Conservation (phyloP, 345 rosid genomes). For the Eucalyptus fibrosa region DNA sequence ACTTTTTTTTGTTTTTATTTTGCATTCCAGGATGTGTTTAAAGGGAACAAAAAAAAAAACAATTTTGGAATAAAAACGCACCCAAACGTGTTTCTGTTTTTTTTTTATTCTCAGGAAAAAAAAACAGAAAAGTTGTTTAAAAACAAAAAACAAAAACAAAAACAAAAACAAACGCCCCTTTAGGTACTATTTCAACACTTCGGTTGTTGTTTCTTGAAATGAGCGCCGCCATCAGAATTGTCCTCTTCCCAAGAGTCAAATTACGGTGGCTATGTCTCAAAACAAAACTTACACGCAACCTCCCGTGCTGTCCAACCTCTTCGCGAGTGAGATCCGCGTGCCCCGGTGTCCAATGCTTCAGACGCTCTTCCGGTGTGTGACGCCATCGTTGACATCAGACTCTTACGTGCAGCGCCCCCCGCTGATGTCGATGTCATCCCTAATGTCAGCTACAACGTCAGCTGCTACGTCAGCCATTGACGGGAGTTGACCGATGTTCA, state of each 20-base stretch:
- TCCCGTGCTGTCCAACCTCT: neutral
- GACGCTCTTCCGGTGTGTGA: neutral
- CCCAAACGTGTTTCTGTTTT: too few species aligned
- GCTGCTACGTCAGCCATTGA: neutral
- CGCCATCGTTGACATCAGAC: neutral
- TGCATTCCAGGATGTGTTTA: too few species aligned
- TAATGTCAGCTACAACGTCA: neutral
- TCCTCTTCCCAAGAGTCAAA: neutral
- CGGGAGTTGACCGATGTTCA: neutral
- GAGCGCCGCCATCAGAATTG: neutral
- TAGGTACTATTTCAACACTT: too few species aligned
- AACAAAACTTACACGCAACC: neutral
- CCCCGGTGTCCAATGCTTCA: neutral
- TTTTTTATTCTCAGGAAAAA: too few species aligned
- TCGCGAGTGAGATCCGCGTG: neutral
- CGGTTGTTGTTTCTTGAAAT: neutral
- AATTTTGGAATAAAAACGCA: too few species aligned
- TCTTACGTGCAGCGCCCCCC: neutral
- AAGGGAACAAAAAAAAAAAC: too few species aligned
- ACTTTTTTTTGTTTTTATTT: too few species aligned
- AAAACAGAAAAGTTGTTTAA: too few species aligned
- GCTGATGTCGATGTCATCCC: neutral
- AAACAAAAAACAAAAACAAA: too few species aligned
- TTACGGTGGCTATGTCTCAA: accelerated
- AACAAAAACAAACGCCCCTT: neutral